Conservation (phyloP, 495 filamentous ascomycete species). For the Penicillium parvum region DNA sequence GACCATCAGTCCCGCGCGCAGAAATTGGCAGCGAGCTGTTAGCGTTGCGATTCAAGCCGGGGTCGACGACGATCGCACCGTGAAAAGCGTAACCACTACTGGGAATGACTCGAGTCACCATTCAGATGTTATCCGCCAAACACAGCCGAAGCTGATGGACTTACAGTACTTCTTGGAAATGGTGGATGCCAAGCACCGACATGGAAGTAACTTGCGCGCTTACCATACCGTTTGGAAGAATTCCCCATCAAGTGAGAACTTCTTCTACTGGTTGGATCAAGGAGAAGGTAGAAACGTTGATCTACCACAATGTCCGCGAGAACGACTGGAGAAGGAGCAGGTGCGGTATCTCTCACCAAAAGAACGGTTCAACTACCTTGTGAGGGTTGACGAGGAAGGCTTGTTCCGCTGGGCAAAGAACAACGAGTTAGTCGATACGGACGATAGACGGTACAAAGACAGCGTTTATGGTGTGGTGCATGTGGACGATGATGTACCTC, state of each 20-base stretch:
- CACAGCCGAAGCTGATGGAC: constrained; percentile 82
- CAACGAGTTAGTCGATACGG: constrained; percentile 66
- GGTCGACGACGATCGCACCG: constrained; percentile 46
- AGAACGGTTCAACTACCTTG: constrained; percentile 68
- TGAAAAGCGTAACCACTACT: neutral
- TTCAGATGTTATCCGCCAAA: no score
- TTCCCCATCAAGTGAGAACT: constrained; percentile 73
- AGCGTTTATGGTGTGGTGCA: constrained; percentile 73
- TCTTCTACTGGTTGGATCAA: constrained; percentile 94
- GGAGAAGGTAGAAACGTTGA: constrained; percentile 63
- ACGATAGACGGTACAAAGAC: constrained; percentile 66
- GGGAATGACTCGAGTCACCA: no score
- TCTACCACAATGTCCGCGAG: constrained; percentile 56
- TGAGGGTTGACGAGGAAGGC: constrained; percentile 62
- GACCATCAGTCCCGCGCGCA: constrained; percentile 43
- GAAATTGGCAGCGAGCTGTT: constrained; percentile 71
- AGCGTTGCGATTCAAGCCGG: constrained; percentile 68
- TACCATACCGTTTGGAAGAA: constrained; percentile 86
- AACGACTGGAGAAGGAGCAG: constrained; percentile 61
- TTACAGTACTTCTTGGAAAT: constrained; percentile 90
- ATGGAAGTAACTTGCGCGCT: constrained; percentile 75
- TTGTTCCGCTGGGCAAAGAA: constrained; percentile 78
- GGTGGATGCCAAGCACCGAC: constrained; percentile 85
- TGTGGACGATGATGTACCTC: constrained; percentile 54
- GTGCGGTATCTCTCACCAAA: constrained; percentile 71